Base-by-base conservation (phyloP, 495 filamentous ascomycete species). In the Penicillium arizonense region DNA sequence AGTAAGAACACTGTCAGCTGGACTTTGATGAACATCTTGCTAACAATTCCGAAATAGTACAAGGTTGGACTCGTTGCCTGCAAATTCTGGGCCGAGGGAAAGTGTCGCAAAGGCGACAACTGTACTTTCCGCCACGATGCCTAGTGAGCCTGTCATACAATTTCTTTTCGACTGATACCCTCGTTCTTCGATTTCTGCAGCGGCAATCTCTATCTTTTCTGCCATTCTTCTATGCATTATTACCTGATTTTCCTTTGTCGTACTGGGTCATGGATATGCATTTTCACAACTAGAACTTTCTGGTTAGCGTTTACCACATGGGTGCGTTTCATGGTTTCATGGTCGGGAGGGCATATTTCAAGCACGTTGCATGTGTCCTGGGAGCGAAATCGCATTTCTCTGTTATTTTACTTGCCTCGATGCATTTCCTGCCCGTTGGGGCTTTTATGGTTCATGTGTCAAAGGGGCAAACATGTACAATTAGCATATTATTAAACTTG, bases 41-140 rank as follows among this genome's bases (percentile, higher is more conserved):
- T 68, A 33, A 71, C 55, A 14, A 3, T 23, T 52, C 12, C 6
- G 18, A 20, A 47, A 58, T 36, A 73, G 65, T 73, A 73, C 44
- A 74, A 73, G 55, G 68, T 63, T 42, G 70, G 70, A 44, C 55
- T 70, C 28, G 74, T 80, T 44, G 78, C 87, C 13, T 96, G 91
- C 70, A 82, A 78, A 43, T 96, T 90, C 69, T 96, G 79, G 77
- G 74, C 79, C 5, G 80, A 88, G 50, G 90, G 90, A 13, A 86
- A 85, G 65, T 96, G 91, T 70, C 76, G 78, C 14, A 94, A 96
- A 68, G 91, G 91, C 4, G 87, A 88, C 14, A 85, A 87, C 32
- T 96, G 91, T 67, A 94, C 89, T 1, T 96, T 84, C 70, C 77
- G 88, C 39, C 91, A 96, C 20, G 75, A 78, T 53, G 11, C 44